Conservation (phyloP, 2,329 filamentous ascomycete species). For the Aspergillus clavatus region DNA sequence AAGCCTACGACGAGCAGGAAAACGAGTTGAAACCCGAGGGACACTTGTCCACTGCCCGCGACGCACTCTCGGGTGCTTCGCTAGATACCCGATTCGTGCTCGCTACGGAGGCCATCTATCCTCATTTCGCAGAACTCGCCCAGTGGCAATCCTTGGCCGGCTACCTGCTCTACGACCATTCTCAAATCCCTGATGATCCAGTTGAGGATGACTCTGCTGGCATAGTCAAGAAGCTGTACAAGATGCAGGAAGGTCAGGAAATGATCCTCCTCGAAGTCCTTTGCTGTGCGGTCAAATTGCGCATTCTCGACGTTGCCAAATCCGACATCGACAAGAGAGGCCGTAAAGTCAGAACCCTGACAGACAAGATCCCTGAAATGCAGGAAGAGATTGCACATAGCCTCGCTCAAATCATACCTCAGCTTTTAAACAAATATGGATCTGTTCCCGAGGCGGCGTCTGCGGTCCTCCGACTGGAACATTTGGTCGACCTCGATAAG, state of each 20-base stretch:
- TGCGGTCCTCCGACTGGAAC: constrained; percentile 77
- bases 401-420: constrained; percentile 74
- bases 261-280: constrained; percentile 81
- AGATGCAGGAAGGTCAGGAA: constrained; percentile 72
- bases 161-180: constrained; percentile 90
- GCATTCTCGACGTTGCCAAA: constrained; percentile 62
- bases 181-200: constrained; percentile 52
- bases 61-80: constrained; percentile 54
- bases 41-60: constrained; percentile 20
- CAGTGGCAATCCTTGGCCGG: constrained; percentile 86
- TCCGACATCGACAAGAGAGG: constrained; percentile 51
- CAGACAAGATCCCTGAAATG: constrained; percentile 60
- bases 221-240: constrained; percentile 66
- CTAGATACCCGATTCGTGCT: constrained; percentile 79
- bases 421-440: constrained; percentile 86
- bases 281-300: constrained; percentile 72
- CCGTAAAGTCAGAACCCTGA: constrained; percentile 55
- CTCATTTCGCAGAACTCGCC: constrained; percentile 71
- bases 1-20: constrained; percentile 70
- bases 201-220: constrained; percentile 56
- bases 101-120: constrained; percentile 79
- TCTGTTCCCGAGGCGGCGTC: constrained; percentile 82
- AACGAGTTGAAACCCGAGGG: constrained; percentile 26
- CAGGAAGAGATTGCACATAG: constrained; percentile 75
- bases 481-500: constrained; percentile 77